phyloP scores from a whole-genome alignment of 495 filamentous ascomycete species.

The Neurospora sp. region DNA sequence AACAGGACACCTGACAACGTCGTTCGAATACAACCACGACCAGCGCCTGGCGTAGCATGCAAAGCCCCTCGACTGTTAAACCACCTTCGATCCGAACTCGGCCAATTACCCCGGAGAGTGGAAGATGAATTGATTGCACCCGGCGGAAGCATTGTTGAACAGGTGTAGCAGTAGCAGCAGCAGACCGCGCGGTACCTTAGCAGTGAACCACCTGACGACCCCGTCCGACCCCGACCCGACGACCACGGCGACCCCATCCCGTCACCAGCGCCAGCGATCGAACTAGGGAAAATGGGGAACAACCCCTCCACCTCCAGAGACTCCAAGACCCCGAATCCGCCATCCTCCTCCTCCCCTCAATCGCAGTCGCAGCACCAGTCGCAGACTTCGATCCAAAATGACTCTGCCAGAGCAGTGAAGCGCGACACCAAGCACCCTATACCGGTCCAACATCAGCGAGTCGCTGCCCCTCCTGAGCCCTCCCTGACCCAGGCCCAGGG shows the following conservation, averaged over 20 bases:
- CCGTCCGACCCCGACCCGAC: neutral
- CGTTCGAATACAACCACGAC: neutral
- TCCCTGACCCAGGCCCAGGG: conserved; percentile 45
- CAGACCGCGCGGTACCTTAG: neutral
- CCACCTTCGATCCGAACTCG: neutral
- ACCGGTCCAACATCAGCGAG: conserved; percentile 27
- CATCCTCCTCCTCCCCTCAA: conserved; percentile 12
- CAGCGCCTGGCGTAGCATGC: neutral
- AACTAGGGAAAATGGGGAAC: conserved; percentile 25
- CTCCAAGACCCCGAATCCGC: conserved; percentile 8
- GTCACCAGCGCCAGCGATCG: neutral
- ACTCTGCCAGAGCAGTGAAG: conserved; percentile 18
- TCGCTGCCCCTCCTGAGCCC: conserved; percentile 42
- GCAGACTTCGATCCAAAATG: conserved; percentile 13
- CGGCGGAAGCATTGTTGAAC: neutral
- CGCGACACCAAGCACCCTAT: conserved; percentile 22
- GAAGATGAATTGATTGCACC: neutral
- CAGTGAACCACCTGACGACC: neutral
- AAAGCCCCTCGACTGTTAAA: neutral
- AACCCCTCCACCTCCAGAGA: conserved; percentile 23
- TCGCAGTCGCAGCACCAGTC: conserved; percentile 10
- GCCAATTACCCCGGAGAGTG: neutral
- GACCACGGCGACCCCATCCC: neutral
- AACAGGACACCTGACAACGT: neutral
- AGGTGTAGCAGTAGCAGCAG: neutral